Base-by-base conservation (phyloP, 2,329 filamentous ascomycete species). In the Aspergillus clavatus region DNA sequence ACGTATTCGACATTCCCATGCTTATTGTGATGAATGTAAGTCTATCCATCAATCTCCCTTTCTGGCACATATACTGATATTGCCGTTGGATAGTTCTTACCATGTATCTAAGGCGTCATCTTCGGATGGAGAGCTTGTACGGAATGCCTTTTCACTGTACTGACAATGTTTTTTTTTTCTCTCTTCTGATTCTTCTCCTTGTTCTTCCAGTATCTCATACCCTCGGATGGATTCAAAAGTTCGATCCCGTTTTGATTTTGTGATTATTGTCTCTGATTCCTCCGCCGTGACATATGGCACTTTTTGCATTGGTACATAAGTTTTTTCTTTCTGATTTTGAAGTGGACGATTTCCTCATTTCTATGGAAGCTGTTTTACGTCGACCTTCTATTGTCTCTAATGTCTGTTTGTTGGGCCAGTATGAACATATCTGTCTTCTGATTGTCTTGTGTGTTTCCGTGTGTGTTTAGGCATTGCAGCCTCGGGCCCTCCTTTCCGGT, bases 1-100 rank as follows among this genome's bases (percentile, higher is more conserved):
- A 98, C 68, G 88, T 93, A 31, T 97, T 97, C 72, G 91, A 97
- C 72, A 95, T 97, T 68, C 93, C 93, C 18, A 95, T 96, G 89
- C 77, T 97, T 72, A 94, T 97, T 68, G 87, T 96, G 62, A 91
- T 97, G 75, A 96, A 96, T 73, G 93, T 96, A 68, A 84, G 90
- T 84, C 8, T n/a, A n/a, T n/a, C n/a, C n/a, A n/a, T n/a, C n/a
- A n/a, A n/a, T n/a, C n/a, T n/a, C n/a, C n/a, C n/a, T n/a, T n/a
- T n/a, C n/a, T n/a, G n/a, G n/a, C n/a, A n/a, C n/a, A n/a, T n/a
- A n/a, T n/a, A n/a, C n/a, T n/a, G n/a, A n/a, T n/a, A n/a, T n/a
- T n/a, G n/a, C n/a, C n/a, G n/a, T n/a, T n/a, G n/a, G n/a, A n/a
- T n/a, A 72, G 69, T 73, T 73, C 55, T 58, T 73, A 39, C 71